Evolutionary conservation across 2,329 filamentous ascomycete species (phyloP).

Genomic region (Orbilia blumenaviensis): DNA sequence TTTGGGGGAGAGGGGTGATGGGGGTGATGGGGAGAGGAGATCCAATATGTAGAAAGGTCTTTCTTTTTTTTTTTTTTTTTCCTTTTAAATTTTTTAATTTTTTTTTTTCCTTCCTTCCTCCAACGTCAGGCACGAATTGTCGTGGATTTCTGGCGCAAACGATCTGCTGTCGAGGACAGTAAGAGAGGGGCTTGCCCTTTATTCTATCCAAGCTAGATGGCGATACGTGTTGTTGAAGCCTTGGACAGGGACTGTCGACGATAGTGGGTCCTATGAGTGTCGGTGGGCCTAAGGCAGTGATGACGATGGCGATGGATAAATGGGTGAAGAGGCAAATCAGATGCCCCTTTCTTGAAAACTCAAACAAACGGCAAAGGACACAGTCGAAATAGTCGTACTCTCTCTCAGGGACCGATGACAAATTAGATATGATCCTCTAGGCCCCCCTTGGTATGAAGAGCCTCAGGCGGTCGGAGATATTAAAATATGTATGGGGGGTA

Average conservation of each 20-base stretch:
- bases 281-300: background rate
- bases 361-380: constrained; percentile 13
- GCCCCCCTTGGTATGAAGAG: constrained; percentile 18
- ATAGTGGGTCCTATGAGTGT: background rate
- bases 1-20: background rate
- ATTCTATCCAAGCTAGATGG: background rate
- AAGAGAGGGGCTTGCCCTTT: constrained; percentile 4
- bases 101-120: background rate
- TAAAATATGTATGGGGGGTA: constrained; percentile 2
- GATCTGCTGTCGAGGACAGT: background rate
- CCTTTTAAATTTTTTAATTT: too few species aligned
- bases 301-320: background rate
- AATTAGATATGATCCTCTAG: constrained; percentile 4
- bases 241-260: background rate
- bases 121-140: background rate
- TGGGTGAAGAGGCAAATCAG: constrained; percentile 13
- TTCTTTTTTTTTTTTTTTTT: constrained; percentile 5
- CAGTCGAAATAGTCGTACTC: background rate
- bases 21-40: background rate
- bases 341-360: constrained; percentile 43
- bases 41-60: too few species aligned
- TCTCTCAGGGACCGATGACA: background rate
- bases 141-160: background rate
- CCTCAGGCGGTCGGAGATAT: constrained; percentile 8
- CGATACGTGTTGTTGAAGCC: background rate